Conservation (phyloP, 2,329 filamentous ascomycete species). For the Parastagonospora avenae region DNA sequence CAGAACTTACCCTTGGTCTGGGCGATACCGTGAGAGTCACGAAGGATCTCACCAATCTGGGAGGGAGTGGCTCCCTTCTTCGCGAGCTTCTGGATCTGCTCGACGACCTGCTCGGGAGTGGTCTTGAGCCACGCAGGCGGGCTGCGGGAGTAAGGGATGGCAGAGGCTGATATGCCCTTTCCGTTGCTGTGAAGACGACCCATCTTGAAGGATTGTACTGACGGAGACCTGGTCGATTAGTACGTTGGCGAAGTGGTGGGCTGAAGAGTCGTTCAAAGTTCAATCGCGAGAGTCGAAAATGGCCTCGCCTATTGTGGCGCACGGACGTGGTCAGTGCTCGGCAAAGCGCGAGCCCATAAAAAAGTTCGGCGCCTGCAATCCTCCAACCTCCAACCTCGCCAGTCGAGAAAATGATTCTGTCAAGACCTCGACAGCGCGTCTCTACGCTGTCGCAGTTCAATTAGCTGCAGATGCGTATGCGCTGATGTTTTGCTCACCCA, state of each 20-base stretch:
- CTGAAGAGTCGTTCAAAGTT: conserved; percentile 24
- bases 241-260: conserved; percentile 26
- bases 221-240: conserved; percentile 29
- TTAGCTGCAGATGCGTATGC: not conserved
- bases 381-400: not conserved
- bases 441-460: not conserved
- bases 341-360: conserved; percentile 2
- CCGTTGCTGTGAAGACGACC: conserved; percentile 99
- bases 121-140: conserved; percentile 97
- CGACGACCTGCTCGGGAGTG: conserved; percentile 96
- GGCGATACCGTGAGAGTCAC: conserved; percentile 97
- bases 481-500: not conserved
- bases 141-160: conserved; percentile 94
- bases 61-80: conserved; percentile 98
- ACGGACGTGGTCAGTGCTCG: not conserved
- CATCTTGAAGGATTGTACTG: conserved; percentile 64
- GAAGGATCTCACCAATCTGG: conserved; percentile 97
- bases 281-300: conserved; percentile 7
- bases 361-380: conserved; percentile 6
- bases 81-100: conserved; percentile 99
- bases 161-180: conserved; percentile 97
- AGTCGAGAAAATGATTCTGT: not conserved
- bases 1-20: conserved; percentile 86
- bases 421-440: not conserved
- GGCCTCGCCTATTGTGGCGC: conserved; percentile 27